phyloP scores from a whole-genome alignment of 805 yeast species.

The Blastobotrys chiropterorum region DNA sequence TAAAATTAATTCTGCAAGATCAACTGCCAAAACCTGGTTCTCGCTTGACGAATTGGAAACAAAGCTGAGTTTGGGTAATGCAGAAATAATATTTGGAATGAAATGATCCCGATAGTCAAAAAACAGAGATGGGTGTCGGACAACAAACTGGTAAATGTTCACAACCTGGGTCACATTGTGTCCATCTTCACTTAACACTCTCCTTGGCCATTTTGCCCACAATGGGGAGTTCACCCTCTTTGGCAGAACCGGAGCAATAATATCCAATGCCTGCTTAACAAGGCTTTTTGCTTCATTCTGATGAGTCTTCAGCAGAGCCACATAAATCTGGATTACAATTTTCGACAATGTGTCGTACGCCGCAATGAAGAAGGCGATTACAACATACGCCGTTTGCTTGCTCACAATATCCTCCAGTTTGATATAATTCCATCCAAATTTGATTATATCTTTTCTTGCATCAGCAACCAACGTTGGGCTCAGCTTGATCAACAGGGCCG shows the following conservation, averaged over 20 bases:
- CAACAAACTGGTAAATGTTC: slow-evolving; percentile 82
- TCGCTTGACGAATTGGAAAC: slow-evolving; percentile 72
- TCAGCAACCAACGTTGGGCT: slow-evolving; percentile 55
- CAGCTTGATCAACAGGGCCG: slow-evolving; percentile 67
- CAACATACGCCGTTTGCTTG: slow-evolving; percentile 88
- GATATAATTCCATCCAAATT: slow-evolving; percentile 90
- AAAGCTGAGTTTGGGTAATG: slow-evolving; percentile 85
- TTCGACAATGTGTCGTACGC: slow-evolving; percentile 85
- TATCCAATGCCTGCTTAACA: slow-evolving; percentile 81
- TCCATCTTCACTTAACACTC: slow-evolving; percentile 86
- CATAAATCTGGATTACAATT: slow-evolving; percentile 86
- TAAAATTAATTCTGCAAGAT: slow-evolving; percentile 76
- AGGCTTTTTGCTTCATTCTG: slow-evolving; percentile 78
- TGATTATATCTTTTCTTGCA: slow-evolving; percentile 75
- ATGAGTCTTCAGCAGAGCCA: slow-evolving; percentile 77
- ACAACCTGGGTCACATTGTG: slow-evolving; percentile 79
- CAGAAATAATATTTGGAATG: slow-evolving; percentile 79
- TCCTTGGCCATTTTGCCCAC: slow-evolving; percentile 94
- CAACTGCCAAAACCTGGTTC: slow-evolving; percentile 80
- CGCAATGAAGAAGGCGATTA: slow-evolving; percentile 78
- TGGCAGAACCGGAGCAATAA: slow-evolving; percentile 81
- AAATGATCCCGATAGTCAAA: slow-evolving; percentile 84
- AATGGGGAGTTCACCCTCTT: slow-evolving; percentile 51
- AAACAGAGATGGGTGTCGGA: slow-evolving; percentile 77
- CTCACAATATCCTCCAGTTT: slow-evolving; percentile 82